Evolutionary conservation across 768 basidiomycete species (phyloP).

Genomic region (Kockovaella imperatae): DNA sequence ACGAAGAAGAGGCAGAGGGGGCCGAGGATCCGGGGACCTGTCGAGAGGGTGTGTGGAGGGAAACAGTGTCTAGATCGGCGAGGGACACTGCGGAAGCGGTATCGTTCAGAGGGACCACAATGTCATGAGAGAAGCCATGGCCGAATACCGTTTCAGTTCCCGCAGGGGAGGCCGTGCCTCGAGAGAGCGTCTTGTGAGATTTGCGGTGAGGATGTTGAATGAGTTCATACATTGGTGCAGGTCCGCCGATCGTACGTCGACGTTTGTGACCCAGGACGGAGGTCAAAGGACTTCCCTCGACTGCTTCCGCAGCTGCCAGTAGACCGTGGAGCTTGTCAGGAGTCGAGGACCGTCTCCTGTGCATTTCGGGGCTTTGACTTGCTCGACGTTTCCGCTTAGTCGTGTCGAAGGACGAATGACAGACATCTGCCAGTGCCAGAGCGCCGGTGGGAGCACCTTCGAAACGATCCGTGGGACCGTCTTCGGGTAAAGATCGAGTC

Average conservation of each 20-base stretch:
- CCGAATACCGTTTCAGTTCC: background rate
- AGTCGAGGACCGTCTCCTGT: conserved; percentile 15
- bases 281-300: conserved; percentile 29
- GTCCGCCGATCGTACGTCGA: conserved; percentile 29
- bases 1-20: conserved; percentile 9
- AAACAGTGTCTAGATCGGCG: conserved; percentile 2
- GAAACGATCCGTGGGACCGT: too few relatives aligned
- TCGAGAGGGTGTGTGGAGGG: background rate
- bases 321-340: conserved; percentile 31
- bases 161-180: conserved; percentile 17
- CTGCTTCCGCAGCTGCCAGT: conserved; percentile 31
- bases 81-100: conserved; percentile 3
- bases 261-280: conserved; percentile 27
- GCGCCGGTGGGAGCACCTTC: conserved; percentile 11
- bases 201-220: conserved; percentile 5
- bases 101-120: conserved; percentile 18
- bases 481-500: conserved; percentile 23
- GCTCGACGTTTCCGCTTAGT: conserved; percentile 18
- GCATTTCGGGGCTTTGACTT: conserved; percentile 17
- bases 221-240: conserved; percentile 17
- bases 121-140: conserved; percentile 4
- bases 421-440: conserved; percentile 17
- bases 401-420: conserved; percentile 9
- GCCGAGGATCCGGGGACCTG: conserved; percentile 1
- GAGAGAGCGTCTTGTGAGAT: conserved; percentile 2